Evolutionary conservation across 352 stramenopile species (phyloP).

Genomic region (Phytophthora sp.): DNA sequence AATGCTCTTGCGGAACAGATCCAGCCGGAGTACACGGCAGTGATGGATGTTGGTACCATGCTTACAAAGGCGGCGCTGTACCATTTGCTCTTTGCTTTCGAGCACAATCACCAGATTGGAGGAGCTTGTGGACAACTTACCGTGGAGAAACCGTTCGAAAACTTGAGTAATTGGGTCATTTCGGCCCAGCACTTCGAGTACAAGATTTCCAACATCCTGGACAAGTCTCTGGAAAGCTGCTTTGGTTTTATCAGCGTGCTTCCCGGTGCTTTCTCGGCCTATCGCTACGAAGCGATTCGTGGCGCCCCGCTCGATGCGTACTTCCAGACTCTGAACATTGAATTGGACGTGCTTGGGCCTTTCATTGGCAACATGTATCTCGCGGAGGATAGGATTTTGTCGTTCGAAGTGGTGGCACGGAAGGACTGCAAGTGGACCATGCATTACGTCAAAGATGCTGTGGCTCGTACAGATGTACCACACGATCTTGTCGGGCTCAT

Average conservation of each 20-base stretch:
- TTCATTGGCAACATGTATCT: constrained; percentile 92
- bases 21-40: constrained; percentile 78
- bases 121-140: constrained; percentile 83
- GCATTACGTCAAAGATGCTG: constrained; percentile 87
- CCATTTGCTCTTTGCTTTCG: constrained; percentile 81
- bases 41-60: constrained; percentile 90
- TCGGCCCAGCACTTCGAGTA: constrained; percentile 91
- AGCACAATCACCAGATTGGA: constrained; percentile 80
- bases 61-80: constrained; percentile 78
- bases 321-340: constrained; percentile 87
- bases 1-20: constrained; percentile 84
- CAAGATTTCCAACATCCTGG: constrained; percentile 90
- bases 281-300: constrained; percentile 84
- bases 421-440: constrained; percentile 89
- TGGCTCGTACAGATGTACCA: constrained; percentile 85
- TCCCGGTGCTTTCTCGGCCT: constrained; percentile 85
- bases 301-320: constrained; percentile 81
- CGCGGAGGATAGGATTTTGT: constrained; percentile 86
- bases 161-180: constrained; percentile 89
- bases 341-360: constrained; percentile 77
- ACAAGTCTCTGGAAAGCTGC: constrained; percentile 87
- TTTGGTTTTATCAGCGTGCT: constrained; percentile 91
- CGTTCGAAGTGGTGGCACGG: constrained; percentile 83
- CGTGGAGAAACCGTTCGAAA: constrained; percentile 82
- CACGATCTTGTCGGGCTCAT: constrained; percentile 85